These are phyloP conservation scores for Chrysoporthe deuterocubensis DNA, from an alignment of 2,329 filamentous ascomycete genomes.

Conservation along the genomic window DNA sequence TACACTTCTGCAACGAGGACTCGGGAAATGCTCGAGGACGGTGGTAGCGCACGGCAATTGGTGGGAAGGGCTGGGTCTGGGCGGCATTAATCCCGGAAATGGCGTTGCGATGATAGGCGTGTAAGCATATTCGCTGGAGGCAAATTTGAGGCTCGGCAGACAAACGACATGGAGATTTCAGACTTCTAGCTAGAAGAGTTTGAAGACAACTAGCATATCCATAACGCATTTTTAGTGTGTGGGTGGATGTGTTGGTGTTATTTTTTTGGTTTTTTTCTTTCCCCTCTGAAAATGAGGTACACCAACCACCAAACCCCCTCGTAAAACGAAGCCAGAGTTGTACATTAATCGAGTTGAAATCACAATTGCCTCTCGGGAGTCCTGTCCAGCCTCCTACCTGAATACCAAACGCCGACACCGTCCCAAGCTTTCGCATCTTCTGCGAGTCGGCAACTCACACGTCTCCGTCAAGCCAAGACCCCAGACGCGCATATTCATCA, in stretches of 20 bases:
- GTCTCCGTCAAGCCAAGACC: background rate
- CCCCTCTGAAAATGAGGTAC: background rate
- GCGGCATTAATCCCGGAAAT: background rate
- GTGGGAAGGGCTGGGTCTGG: background rate
- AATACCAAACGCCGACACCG: background rate
- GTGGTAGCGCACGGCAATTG: background rate
- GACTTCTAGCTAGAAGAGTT: too few species aligned
- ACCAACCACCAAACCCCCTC: background rate
- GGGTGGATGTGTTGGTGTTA: background rate
- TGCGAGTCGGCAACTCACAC: background rate
- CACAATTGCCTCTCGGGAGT: background rate
- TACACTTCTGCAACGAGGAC: background rate
- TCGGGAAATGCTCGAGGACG: conserved; percentile 3
- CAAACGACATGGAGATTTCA: background rate
- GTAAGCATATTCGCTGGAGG: background rate
- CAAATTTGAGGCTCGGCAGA: background rate
- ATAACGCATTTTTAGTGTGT: background rate
- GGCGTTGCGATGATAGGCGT: background rate
- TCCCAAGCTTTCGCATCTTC: background rate
- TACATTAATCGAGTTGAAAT: too few species aligned
- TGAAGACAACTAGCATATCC: too few species aligned
- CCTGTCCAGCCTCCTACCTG: conserved; percentile 1
- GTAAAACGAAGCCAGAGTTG: background rate
- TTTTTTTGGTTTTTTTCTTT: too few species aligned
- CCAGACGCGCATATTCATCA: background rate